A percentile compares a stretch with the other conserved stretches of the same genome.
phyloP scores from a whole-genome alignment of 768 basidiomycete genomes.

The Russula brevipes region DNA sequence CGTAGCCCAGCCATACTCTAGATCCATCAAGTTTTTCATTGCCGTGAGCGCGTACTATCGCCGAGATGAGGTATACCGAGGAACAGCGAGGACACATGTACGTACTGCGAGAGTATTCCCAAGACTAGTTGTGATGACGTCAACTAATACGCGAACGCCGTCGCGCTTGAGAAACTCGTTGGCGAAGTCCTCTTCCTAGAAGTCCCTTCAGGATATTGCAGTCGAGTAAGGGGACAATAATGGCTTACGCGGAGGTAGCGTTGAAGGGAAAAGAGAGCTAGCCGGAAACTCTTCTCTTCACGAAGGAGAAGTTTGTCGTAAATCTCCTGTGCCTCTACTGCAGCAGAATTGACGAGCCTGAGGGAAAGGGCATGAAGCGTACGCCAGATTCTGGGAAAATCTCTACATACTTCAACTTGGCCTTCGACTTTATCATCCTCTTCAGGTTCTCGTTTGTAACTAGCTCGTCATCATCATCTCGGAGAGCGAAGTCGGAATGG shows the following conservation, averaged over 20 bases:
- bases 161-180: slow-evolving; percentile 68
- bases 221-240: not conserved
- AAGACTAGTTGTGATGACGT: slow-evolving; percentile 56
- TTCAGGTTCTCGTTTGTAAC: slow-evolving; percentile 85
- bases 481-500: slow-evolving; percentile 64
- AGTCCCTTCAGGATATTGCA: slow-evolving; percentile 11
- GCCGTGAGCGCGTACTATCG: slow-evolving; percentile 75
- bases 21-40: slow-evolving; percentile 85
- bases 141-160: slow-evolving; percentile 66
- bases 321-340: slow-evolving; percentile 72
- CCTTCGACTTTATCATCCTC: slow-evolving; percentile 74
- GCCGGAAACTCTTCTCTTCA: slow-evolving; percentile 55
- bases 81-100: slow-evolving; percentile 18
- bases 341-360: slow-evolving; percentile 76
- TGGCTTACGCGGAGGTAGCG: slow-evolving; percentile 65
- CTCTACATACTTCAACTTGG: slow-evolving; percentile 62
- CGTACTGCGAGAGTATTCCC: slow-evolving; percentile 84
- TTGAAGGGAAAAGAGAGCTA: slow-evolving; percentile 73
- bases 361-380: not conserved
- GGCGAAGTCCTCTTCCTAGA: slow-evolving; percentile 78
- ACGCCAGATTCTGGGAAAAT: not conserved
- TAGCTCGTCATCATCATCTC: slow-evolving; percentile 77
- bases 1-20: slow-evolving; percentile 76
- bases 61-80: not conserved
- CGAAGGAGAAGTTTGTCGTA: slow-evolving; percentile 58